Evolutionary conservation across 441 rosid genomes (phyloP).

Genomic region (Mallotus japonicus): DNA sequence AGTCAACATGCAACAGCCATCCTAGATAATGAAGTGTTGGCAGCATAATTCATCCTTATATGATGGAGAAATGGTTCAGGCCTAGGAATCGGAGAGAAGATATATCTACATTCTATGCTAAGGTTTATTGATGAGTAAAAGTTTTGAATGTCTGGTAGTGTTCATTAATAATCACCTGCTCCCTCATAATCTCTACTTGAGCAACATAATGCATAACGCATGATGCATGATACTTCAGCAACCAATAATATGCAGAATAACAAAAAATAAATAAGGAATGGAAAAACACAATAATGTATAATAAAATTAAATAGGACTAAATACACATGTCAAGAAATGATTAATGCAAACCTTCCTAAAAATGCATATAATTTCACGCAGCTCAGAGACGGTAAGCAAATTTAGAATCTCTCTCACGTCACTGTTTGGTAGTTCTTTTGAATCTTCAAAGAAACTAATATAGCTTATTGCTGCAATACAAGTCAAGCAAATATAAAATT

Average conservation of each 20-base stretch:
- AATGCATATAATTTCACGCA: slow-evolving; percentile 53
- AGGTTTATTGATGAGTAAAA: background rate
- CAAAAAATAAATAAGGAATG: background rate
- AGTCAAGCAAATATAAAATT: slow-evolving; percentile 16
- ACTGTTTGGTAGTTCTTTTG: slow-evolving; percentile 37
- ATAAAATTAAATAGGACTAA: background rate
- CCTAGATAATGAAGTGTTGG: background rate
- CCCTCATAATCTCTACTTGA: slow-evolving; percentile 1
- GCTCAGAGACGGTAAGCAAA: slow-evolving; percentile 59
- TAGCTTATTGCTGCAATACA: slow-evolving; percentile 55
- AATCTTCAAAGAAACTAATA: slow-evolving; percentile 36
- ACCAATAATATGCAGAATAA: background rate
- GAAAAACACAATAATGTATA: background rate
- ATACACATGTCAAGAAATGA: background rate
- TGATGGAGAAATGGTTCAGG: background rate
- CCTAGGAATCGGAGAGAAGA: no score
- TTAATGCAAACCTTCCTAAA: slow-evolving; percentile 51
- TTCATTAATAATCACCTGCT: background rate
- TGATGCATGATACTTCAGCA: background rate
- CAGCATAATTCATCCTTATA: background rate
- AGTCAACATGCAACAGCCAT: background rate
- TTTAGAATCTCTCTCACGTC: slow-evolving; percentile 48
- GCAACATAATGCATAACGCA: background rate
- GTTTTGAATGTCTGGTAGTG: background rate
- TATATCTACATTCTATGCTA: background rate